Conservation (phyloP, 352 stramenopile species). For the Phytophthora agathidicida region DNA sequence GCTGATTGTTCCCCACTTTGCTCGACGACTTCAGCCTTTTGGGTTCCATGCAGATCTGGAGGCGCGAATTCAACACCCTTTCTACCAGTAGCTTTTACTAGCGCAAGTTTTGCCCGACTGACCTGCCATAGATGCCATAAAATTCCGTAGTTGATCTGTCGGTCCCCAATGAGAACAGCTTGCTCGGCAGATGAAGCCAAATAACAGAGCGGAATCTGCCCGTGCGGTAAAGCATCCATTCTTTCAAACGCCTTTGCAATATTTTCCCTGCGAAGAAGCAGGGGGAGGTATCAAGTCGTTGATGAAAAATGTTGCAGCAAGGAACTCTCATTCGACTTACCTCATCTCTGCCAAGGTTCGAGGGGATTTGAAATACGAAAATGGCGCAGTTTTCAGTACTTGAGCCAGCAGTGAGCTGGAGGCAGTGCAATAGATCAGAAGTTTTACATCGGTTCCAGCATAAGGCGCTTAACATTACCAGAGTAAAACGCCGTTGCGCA, state of each 20-base stretch:
- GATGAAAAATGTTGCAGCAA: not conserved
- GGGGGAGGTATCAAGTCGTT: not conserved
- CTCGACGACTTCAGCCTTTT: not conserved
- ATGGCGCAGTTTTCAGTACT: conserved; percentile 1
- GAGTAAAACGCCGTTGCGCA: conserved; percentile 46
- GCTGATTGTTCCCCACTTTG: not conserved
- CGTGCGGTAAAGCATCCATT: conserved; percentile 13
- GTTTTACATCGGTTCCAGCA: not conserved
- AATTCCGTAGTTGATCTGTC: conserved; percentile 49
- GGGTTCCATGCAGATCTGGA: not conserved
- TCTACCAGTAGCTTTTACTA: not conserved
- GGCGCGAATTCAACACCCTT: not conserved
- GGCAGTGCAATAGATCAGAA: not conserved
- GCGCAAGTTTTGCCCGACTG: not conserved
- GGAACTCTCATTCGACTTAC: conserved; percentile 2
- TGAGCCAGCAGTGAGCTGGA: conserved; percentile 12
- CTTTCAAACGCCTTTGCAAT: conserved; percentile 33
- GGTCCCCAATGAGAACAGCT: conserved; percentile 48
- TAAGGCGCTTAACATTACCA: conserved; percentile 23
- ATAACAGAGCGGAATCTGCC: conserved; percentile 15
- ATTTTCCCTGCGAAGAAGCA: conserved; percentile 42
- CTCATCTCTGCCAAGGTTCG: conserved; percentile 30
- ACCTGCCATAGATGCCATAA: conserved; percentile 63
- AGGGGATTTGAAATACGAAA: conserved; percentile 27
- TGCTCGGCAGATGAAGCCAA: conserved; percentile 23